Base-by-base conservation (phyloP, 495 filamentous ascomycete genomes). In the Chaetomium fimeti region DNA sequence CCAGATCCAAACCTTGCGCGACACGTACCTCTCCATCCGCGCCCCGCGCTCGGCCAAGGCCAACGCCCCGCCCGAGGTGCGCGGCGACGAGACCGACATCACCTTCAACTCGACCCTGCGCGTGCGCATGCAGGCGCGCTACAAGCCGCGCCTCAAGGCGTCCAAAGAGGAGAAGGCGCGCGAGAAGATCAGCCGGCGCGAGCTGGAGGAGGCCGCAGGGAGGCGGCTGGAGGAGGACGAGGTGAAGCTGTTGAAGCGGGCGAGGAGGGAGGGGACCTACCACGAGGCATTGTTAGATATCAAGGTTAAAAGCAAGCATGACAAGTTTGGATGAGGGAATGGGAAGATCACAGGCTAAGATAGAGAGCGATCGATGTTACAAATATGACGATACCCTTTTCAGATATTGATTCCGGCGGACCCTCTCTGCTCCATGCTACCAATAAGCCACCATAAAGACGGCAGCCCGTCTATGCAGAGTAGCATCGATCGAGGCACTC, bases 241-340 rank as follows among this genome's bases (percentile, higher is more conserved):
- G 73, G 90, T 98, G 11, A 88, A 82, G 76, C 84, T 72, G 72
- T 75, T 98, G 75, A 92, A 92, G 82, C 89, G 77, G 78, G 92
- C 93, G 27, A 83, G 92, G 74, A 80, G 85, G 74, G 91, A 97
- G 72, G 91, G 94, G 1, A 85, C 93, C 75, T 98, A 92, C 72
- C 89, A 98, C 77, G 95, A 98, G 76, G 84, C 84, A 59, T 74
- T 97, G 66, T 76, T 98, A 61, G 88, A 96, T 82, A 82, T 98
- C 32, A 92, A 91, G 75, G 91, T 97, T 13, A 96, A 94, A 76
- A 89, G 87, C 61, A 97, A 96, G 78, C 94, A 98, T 80, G 94
- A 98, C 78, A 98, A 98, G 75, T 98, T 82, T 66, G 76, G 79
- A 52, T 84, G 57, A 68, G 29, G 6, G 43, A 12, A 16, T 27